phyloP scores from a whole-genome alignment of 2,329 filamentous ascomycete genomes.

The Paramyrothecium roridum region DNA sequence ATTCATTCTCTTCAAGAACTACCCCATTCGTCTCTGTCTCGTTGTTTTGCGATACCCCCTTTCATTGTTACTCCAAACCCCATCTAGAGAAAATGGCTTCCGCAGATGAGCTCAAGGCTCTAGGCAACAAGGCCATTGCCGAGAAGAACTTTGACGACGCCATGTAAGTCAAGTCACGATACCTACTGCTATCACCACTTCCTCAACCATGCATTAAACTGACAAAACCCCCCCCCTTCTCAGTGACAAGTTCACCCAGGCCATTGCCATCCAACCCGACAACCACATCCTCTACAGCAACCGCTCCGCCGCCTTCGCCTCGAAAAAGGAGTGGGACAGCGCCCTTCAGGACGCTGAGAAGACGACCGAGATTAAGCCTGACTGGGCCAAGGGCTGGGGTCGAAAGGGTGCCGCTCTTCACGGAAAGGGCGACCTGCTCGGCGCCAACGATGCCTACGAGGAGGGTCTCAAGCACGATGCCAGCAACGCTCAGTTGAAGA shows the following conservation, averaged over 20 bases:
- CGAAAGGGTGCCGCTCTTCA: constrained; percentile 90
- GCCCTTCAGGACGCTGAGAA: constrained; percentile 89
- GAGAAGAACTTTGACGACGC: constrained; percentile 96
- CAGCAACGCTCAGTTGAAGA: constrained; percentile 88
- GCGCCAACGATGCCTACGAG: constrained; percentile 86
- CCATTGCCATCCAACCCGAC: constrained; percentile 79
- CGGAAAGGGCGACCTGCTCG: constrained; percentile 80
- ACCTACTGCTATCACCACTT: background rate
- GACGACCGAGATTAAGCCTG: constrained; percentile 90
- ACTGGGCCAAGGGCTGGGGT: constrained; percentile 97
- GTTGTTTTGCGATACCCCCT: constrained; percentile 3
- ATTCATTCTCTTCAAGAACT: constrained; percentile 2
- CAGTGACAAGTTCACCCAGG: constrained; percentile 91
- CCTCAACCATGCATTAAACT: background rate
- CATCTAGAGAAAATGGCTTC: constrained; percentile 44
- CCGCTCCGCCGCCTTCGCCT: constrained; percentile 83
- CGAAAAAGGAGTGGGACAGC: constrained; percentile 81
- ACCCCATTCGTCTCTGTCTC: constrained; percentile 3
- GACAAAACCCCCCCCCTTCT: background rate
- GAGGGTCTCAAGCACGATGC: constrained; percentile 92
- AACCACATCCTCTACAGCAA: constrained; percentile 99
- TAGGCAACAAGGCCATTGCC: constrained; percentile 97
- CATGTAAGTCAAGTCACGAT: constrained; percentile 61
- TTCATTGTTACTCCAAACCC: constrained; percentile 1
- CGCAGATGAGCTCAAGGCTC: constrained; percentile 83